Base-by-base conservation (phyloP, 441 rosid genomes). In the Populus hybrid region DNA sequence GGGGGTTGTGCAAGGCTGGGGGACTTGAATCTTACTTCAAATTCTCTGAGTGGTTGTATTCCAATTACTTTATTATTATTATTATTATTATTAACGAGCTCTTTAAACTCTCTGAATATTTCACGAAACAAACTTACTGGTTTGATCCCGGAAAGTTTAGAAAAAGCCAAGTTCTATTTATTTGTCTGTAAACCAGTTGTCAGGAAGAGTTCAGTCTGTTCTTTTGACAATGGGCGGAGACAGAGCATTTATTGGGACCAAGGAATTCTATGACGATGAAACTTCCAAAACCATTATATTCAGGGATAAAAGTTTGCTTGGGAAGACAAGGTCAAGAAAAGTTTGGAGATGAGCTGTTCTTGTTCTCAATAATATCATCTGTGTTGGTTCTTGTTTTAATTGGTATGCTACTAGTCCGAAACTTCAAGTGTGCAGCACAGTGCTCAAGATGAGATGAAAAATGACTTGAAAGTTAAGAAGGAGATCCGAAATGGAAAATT, bases 21-120 rank as follows among this genome's bases (percentile, higher is more conserved):
- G 70, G 98, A 95, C 79, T 79, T 95, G 81, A 89, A 87, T 82
- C 97, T 92, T 24, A 92, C 97, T 28, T 68, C 30, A n/a, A 95
- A 95, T 86, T 84, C 86, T 5, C 82, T 93, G 36, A 85, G 70
- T 65, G 99, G 97, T 67, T 79, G 71, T 14, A 92, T 95, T 42
- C 99, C 97, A 0, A 32, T 4, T 4, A 65, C 85, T 14, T 34
- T 34, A 5, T 34, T 34, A 34, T 46, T 93, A 78, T 78, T 90
- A 23, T 81, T 40, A 32, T 38, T 93, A 79, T 79, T 90, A 23
- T 81, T 40, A 18, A 77, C 92, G 73, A 79, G 74, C 85, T 86
- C 89, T 59, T 86, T 95, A 78, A 95, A 92, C 86, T 84, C 95
- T 16, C 76, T 95, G 72, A 93, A 95, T 83, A 87, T 95, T 79